Percentiles rank a stretch among this genome's conserved stretches.
Conservation (phyloP, 805 yeast genomes). For the Torulaspora delbrueckii region DNA sequence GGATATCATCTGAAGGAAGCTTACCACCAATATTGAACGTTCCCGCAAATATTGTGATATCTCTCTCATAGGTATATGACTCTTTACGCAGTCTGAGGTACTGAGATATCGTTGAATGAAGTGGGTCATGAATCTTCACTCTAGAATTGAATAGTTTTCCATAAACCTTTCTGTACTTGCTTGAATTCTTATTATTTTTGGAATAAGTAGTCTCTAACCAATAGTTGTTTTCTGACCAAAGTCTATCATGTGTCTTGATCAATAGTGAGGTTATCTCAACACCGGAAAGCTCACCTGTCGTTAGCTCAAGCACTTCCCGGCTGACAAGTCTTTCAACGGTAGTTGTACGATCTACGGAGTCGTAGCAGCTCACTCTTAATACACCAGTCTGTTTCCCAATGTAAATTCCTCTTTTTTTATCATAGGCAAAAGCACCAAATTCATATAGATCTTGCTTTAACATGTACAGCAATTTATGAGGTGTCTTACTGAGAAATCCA, state of each 20-base stretch:
- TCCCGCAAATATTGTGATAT: constrained; percentile 69
- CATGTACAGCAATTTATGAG: constrained; percentile 43
- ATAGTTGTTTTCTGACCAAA: constrained; percentile 94
- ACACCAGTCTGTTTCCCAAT: constrained; percentile 85
- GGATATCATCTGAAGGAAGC: constrained; percentile 50
- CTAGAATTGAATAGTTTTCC: constrained; percentile 32
- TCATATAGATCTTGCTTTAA: constrained; percentile 64
- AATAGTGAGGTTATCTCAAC: constrained; percentile 42
- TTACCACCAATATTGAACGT: constrained; percentile 86
- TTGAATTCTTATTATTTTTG: constrained; percentile 31
- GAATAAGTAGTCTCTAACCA: constrained; percentile 75
- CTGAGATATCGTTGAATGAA: constrained; percentile 73
- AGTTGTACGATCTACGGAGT: constrained; percentile 83
- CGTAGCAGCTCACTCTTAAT: constrained; percentile 83
- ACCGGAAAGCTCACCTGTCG: constrained; percentile 41
- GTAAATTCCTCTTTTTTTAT: constrained; percentile 51
- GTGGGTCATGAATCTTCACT: constrained; percentile 81
- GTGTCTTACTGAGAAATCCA: constrained; percentile 36
- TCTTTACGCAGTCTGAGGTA: constrained; percentile 48
- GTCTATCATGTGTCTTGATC: constrained; percentile 61
- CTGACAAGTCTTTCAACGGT: constrained; percentile 67
- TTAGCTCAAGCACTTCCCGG: constrained; percentile 51
- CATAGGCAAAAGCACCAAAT: constrained; percentile 81
- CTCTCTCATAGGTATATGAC: constrained; percentile 55
- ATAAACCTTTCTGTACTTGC: constrained; percentile 30